Evolutionary conservation across 1,139 yeast genomes (phyloP), one percentile per base, ranked within the genome.

Genomic region (Saccharomyces hybrid): DNA sequence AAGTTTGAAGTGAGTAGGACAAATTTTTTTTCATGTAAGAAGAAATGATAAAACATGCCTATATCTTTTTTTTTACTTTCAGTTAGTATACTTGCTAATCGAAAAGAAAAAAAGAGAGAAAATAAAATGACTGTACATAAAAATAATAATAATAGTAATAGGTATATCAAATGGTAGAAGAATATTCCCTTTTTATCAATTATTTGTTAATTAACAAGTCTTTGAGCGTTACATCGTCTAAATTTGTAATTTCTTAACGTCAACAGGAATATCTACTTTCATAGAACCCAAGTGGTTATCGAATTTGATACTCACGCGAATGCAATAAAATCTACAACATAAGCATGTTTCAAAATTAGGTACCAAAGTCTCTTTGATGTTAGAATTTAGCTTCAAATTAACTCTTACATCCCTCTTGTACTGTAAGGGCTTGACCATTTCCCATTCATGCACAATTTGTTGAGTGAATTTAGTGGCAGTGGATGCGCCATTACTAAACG

Each of bases 331-430:
- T 58, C 87, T 72, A 7, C 82, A 75, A 54, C 80, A 72, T 50
- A 78, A 66, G 64, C 87, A 83, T 49, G 76, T 76, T 63, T 83
- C 86, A 65, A 81, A 80, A 57, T 75, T 77, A 1, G 87, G 87
- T 2, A 81, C 76, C 57, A 83, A 67, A 0, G 84, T 78, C 50
- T 72, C 73, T 32, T 57, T 56, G n/a, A 72, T 61, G 23, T 65
- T 62, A 14, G 65, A 65, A 38, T 59, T 62, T 42, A 70, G 62
- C 29, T 65, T 65, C 46, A 73, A 55, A 31, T 66, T 65, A 19
- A 72, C 63, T 8, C 57, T 55, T 48, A 65, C 48, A n/a, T 57
- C 57, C 46, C 65, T 38, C 23, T 38, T 38, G 23, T 61, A 69
- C 47, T 60, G 58, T 32, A 46, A 50, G n/a, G 57, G 58, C 28